Base-by-base conservation (phyloP, 78 protist genomes). In the Cavenderia fasciculata region DNA sequence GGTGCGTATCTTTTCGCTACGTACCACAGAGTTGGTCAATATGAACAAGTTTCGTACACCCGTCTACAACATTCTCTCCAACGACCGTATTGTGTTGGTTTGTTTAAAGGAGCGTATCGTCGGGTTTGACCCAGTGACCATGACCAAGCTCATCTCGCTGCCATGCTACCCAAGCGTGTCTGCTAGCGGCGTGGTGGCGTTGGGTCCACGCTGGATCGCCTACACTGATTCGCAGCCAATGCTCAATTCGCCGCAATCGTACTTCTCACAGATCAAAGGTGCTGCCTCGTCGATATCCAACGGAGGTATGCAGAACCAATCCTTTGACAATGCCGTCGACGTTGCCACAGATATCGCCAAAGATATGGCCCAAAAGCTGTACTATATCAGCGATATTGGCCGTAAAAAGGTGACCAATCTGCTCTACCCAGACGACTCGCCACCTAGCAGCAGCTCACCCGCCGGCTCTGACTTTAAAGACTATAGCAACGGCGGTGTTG, bases 191-290 rank as follows among this genome's bases (percentile, higher is more conserved):
- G 76, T 57, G 0, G 65, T 82, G 14, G 57, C 90, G 36, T 69
- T 82, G 27, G 90, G 90, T 29, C 34, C 78, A 19, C 65, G 90
- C n/a, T 82, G 90, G 90, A 65, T 82, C 6, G 90, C 90, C 19
- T 82, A 56, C 29, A 68, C 78, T 3, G 90, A 82, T 23, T 68
- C 56, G 33, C 57, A 61, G 31, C 21, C 87, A 43, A 23, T 56
- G 11, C 23, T 46, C 8, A 4, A 6, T n/a, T 69, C 75, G n/a
- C 5, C 52, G 31, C 46, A 52, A 3, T 23, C 75, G 1, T 2
- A 5, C 57, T 71, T 29, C 23, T 51, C 78, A 31, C 43, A 51
- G 23, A 8, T 16, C 5, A n/a, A n/a, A n/a, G n/a, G n/a, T n/a
- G n/a, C n/a, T n/a, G 70, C 47, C 12, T 46, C 52, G 12, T 14